Base-by-base conservation (phyloP, 352 stramenopile species). In the Blastocystis sp. region DNA sequence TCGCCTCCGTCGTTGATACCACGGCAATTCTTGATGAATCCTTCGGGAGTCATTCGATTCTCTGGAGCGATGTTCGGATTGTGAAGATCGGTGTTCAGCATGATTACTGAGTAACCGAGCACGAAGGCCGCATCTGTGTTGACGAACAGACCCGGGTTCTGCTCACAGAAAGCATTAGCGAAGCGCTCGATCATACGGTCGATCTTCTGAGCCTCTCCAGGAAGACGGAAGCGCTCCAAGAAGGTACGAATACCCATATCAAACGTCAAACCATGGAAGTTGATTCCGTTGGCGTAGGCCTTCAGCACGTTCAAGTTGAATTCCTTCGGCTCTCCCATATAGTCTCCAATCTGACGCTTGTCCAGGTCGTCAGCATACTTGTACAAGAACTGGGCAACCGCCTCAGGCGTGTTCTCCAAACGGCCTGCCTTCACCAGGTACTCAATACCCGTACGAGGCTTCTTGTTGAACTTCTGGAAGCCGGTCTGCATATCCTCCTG, bases 111-210 rank as follows among this genome's bases (percentile, higher is more conserved):
- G 90, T 99, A 99, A 13, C 94, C 95, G 45, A 99, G 90, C 90
- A 99, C 98, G 90, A 99, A 99, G 1, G 97, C 97, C 3, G 96
- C 98, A 90, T 99, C 97, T 15, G 96, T 95, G 43, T 94, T 97
- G 15, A 94, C 93, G 90, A 98, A 98, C 1, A 98, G 90, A 5
- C 92, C 93, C 4, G 92, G 89, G 90, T 97, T 96, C 87, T 93
- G 93, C 91, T 84, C 91, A 59, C 91, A 97, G 93, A 94, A 98
- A 26, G 93, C 93, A 90, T 98, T 96, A 1, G 97, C 96, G 91
- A 99, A 99, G 89, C 98, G 98, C 90, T 99, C 97, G 96, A 99
- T 99, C 90, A 99, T 98, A 43, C 97, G 96, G 92, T 99, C 97
- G 91, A 99, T 99, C 92, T 99, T 99, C 91, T 99, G 97, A 0